Conservation (phyloP, 1,284 basidiomycete genomes). For the Apiotrichum mycotoxinovorans region DNA sequence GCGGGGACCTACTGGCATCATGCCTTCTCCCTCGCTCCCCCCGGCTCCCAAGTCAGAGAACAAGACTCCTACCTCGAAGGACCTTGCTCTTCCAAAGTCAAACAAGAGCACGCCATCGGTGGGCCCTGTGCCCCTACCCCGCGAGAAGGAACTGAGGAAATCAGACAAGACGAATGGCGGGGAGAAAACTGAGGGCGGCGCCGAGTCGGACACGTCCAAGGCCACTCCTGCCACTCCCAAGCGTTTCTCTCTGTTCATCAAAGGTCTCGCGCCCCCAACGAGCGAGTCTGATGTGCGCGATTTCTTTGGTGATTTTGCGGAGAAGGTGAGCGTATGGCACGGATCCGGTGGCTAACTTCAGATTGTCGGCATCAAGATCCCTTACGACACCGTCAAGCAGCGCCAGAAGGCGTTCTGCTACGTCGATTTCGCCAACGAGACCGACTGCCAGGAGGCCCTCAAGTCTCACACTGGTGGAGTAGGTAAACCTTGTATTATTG, state of each 20-base stretch:
- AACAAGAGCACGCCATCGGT: slow-evolving; percentile 13
- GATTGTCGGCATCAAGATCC: slow-evolving; percentile 69
- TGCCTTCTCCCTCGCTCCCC: neutral
- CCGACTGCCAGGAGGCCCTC: slow-evolving; percentile 70
- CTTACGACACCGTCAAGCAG: slow-evolving; percentile 50
- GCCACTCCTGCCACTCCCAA: slow-evolving; percentile 62
- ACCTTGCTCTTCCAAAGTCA: slow-evolving; percentile 1
- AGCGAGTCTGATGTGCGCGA: slow-evolving; percentile 67
- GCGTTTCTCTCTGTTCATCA: slow-evolving; percentile 81
- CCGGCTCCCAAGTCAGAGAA: slow-evolving; percentile 9
- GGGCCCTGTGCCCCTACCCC: slow-evolving; percentile 31
- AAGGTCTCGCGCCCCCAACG: slow-evolving; percentile 57
- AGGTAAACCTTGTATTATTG: slow-evolving; percentile 26
- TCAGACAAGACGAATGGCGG: slow-evolving; percentile 22
- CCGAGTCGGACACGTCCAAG: slow-evolving; percentile 61
- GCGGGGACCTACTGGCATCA: slow-evolving; percentile 13
- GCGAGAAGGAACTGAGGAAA: slow-evolving; percentile 60
- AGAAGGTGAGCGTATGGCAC: slow-evolving; percentile 30
- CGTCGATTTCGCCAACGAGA: slow-evolving; percentile 81
- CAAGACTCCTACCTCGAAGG: slow-evolving; percentile 12
- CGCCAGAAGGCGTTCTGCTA: slow-evolving; percentile 58
- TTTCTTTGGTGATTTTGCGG: slow-evolving; percentile 57
- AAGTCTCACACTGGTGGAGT: slow-evolving; percentile 65
- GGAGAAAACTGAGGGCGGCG: slow-evolving; percentile 29
- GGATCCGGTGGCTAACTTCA: slow-evolving; percentile 36